Evolutionary conservation across 495 filamentous ascomycete species (phyloP).

Genomic region (Niebla homalea): DNA sequence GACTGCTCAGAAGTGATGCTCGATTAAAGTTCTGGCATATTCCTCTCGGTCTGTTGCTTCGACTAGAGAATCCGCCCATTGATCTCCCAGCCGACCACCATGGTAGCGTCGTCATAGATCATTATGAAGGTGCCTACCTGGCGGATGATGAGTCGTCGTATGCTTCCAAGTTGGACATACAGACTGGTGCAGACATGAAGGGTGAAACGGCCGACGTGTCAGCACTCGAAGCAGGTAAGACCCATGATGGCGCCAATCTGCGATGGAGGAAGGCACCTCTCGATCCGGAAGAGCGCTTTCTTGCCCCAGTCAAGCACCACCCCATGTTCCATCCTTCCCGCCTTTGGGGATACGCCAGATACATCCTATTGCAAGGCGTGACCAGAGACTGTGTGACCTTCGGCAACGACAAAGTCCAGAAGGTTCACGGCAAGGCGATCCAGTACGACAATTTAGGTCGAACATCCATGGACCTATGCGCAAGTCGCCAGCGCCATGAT

Average conservation of each 20-base stretch:
- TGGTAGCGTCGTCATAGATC: conserved; percentile 34
- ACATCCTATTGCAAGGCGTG: conserved; percentile 42
- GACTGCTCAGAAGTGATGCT: conserved; percentile 41
- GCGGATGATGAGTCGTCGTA: conserved; percentile 43
- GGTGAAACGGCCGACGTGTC: conserved; percentile 15
- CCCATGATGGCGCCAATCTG: conserved; percentile 12
- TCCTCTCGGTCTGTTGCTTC: conserved; percentile 41
- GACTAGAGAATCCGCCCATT: conserved; percentile 29
- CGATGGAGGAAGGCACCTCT: conserved; percentile 2
- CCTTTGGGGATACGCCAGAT: conserved; percentile 30
- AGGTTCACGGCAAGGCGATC: conserved; percentile 45
- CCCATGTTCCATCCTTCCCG: conserved; percentile 24
- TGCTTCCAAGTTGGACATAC: conserved; percentile 56
- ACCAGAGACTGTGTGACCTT: conserved; percentile 45
- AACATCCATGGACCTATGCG: conserved; percentile 57
- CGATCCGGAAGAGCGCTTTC: conserved; percentile 25
- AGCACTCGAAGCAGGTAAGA: conserved; percentile 16
- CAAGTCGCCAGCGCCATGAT: conserved; percentile 56
- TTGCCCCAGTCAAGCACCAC: conserved; percentile 22
- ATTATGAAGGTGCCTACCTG: conserved; percentile 32
- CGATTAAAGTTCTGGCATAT: conserved; percentile 45
- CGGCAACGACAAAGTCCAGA: conserved; percentile 31
- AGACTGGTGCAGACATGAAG: conserved; percentile 64
- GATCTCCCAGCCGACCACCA: conserved; percentile 36
- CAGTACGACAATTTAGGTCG: conserved; percentile 59